Percentiles rank a stretch among this genome's conserved stretches.
Conservation (phyloP, 306 rosid genomes). For the Cucurbita maxima region DNA sequence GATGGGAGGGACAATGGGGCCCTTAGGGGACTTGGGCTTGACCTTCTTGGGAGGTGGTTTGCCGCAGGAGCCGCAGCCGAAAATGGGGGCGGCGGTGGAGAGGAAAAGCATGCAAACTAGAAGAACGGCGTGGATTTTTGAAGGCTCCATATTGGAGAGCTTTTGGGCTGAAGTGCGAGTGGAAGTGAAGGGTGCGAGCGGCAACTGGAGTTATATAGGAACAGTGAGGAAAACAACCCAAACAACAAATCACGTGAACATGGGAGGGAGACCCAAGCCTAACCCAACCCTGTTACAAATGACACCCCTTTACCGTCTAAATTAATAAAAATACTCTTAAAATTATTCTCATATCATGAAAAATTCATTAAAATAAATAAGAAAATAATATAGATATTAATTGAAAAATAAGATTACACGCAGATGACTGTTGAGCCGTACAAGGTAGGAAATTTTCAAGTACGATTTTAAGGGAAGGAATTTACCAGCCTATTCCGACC, state of each 20-base stretch:
- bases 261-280: constrained; percentile 33
- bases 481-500: no score
- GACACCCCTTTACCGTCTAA: no score
- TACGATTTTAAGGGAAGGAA: no score
- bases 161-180: neutral
- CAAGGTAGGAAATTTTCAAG: no score
- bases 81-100: constrained; percentile 58
- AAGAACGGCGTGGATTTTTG: constrained; percentile 40
- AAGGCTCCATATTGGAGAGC: constrained; percentile 31
- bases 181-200: constrained; percentile 12
- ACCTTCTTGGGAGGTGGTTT: constrained; percentile 24
- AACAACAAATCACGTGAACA: constrained; percentile 63
- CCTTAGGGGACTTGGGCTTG: constrained; percentile 23
- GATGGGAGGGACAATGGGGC: constrained; percentile 16
- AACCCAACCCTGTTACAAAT: constrained; percentile 11
- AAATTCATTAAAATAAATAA: no score
- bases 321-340: no score
- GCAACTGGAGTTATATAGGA: constrained; percentile 1
- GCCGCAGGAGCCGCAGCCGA: constrained; percentile 51
- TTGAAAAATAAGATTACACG: no score
- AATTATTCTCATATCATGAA: no score
- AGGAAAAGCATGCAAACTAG: constrained; percentile 65
- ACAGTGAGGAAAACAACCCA: constrained; percentile 4
- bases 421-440: no score
- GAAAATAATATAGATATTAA: no score